Evolutionary conservation across 2,329 filamentous ascomycete genomes (phyloP).

Genomic region (Colletotrichum sp.): DNA sequence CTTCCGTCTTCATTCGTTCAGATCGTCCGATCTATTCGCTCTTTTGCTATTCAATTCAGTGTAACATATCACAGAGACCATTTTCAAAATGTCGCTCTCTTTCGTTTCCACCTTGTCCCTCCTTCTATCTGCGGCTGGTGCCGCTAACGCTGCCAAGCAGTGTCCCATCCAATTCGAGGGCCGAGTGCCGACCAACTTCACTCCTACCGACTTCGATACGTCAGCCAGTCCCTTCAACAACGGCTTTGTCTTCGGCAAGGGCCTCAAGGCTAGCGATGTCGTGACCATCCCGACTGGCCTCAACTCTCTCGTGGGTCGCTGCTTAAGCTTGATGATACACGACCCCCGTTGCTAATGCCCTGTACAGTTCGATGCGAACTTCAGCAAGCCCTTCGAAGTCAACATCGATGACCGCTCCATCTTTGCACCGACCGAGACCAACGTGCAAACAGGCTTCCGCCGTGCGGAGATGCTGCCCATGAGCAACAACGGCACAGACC

Average conservation of each 20-base stretch:
- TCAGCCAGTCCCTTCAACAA: constrained; percentile 52
- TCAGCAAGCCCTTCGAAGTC: constrained; percentile 53
- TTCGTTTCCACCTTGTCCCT: not conserved
- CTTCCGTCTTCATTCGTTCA: not conserved
- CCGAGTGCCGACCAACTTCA: constrained; percentile 43
- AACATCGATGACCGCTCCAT: constrained; percentile 64
- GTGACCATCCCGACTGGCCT: constrained; percentile 46
- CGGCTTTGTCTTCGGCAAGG: constrained; percentile 56
- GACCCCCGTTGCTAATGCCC: not conserved
- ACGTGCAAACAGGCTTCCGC: constrained; percentile 63
- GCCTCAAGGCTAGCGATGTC: constrained; percentile 55
- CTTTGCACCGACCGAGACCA: constrained; percentile 53
- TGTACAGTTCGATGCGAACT: constrained; percentile 46
- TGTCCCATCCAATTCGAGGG: constrained; percentile 51
- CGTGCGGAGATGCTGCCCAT: constrained; percentile 61
- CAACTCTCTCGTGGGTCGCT: constrained; percentile 27
- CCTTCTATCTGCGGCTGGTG: not conserved
- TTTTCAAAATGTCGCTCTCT: not conserved
- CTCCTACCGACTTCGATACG: constrained; percentile 44
- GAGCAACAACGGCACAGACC: constrained; percentile 54
- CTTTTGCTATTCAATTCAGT: not conserved
- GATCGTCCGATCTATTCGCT: not conserved
- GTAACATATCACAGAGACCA: not conserved
- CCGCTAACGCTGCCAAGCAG: constrained; percentile 25
- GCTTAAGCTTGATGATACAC: not conserved